Evolutionary conservation across 345 rosid genomes (phyloP), one percentile per base, ranked within the genome.

Genomic region (Carallia pectinifolia): DNA sequence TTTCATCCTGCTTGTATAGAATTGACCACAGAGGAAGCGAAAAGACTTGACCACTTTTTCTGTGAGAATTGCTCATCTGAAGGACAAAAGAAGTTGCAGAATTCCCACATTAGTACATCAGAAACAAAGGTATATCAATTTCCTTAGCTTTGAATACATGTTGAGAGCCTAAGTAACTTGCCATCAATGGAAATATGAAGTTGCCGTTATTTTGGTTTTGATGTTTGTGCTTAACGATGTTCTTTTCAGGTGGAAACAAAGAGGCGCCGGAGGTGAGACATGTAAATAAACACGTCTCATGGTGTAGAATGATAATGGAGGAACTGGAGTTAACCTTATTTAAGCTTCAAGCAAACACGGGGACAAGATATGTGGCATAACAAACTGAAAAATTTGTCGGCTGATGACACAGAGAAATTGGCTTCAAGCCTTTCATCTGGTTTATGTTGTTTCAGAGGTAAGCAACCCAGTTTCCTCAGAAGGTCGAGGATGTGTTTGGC

Each of bases 1-100:
- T 95, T 89, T 82, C 98, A 92, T 74, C 99, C 98, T 82, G 79
- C 87, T 80, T 95, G 99, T 89, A 90, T 95, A 83, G 92, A 90
- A 80, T 85, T 86, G 82, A 84, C 85, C 3, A 84, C 76, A 44
- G 97, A 92, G 82, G 94, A 87, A 74, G 97, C 97, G 53, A 80
- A 88, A 77, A 82, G 82, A 77, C 88, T 89, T 0, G 94, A 89
- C 58, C 92, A 88, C 73, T 95, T 88, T 85, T 95, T 76, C 78
- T 95, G 99, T 65, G 90, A 88, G 82, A 87, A 76, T 58, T 95
- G 98, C 71, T 85, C 94, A 19, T 70, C 90, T 38, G 87, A 87
- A 81, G 71, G 86, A 64, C 86, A 88, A 63, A 86, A 85, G 71
- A 78, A 81, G 77, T 74, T 90, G 86, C 84, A 82, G 66, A 90